Evolutionary conservation across 306 rosid species (phyloP).

Genomic region (Pueraria montana): DNA sequence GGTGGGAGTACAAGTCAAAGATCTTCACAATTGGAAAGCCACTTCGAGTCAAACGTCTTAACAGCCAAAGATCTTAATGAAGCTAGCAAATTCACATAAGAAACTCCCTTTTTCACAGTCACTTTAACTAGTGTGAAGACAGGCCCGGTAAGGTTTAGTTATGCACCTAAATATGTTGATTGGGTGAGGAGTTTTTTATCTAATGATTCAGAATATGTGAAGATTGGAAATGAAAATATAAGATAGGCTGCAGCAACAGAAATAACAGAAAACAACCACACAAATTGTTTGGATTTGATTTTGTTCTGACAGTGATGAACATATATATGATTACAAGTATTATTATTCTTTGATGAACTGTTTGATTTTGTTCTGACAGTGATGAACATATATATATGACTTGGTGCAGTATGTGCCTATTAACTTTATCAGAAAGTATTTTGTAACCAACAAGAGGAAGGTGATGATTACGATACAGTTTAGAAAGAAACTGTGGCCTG

Average conservation of each 20-base stretch:
- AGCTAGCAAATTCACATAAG: too few species aligned
- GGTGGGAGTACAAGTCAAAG: too few species aligned
- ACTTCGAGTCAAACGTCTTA: too few species aligned
- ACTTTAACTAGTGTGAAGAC: neutral
- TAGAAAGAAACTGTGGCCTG: neutral
- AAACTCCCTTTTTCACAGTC: neutral
- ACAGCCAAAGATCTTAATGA: too few species aligned
- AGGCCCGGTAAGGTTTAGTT: constrained; percentile 23
- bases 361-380: neutral
- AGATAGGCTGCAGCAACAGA: too few species aligned
- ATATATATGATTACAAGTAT: too few species aligned
- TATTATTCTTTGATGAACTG: neutral
- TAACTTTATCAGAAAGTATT: neutral
- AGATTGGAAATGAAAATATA: too few species aligned
- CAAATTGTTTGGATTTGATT: too few species aligned
- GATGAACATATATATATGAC: neutral
- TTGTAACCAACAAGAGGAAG: neutral
- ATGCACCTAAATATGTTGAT: too few species aligned
- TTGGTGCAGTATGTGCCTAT: neutral
- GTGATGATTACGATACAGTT: neutral
- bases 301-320: too few species aligned
- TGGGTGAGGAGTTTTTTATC: neutral
- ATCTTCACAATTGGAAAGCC: too few species aligned
- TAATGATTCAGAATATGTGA: neutral
- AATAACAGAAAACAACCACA: neutral